Evolutionary conservation across 768 basidiomycete genomes (phyloP), one percentile per base, ranked within the genome.

Genomic region (Pluteus cervinus): DNA sequence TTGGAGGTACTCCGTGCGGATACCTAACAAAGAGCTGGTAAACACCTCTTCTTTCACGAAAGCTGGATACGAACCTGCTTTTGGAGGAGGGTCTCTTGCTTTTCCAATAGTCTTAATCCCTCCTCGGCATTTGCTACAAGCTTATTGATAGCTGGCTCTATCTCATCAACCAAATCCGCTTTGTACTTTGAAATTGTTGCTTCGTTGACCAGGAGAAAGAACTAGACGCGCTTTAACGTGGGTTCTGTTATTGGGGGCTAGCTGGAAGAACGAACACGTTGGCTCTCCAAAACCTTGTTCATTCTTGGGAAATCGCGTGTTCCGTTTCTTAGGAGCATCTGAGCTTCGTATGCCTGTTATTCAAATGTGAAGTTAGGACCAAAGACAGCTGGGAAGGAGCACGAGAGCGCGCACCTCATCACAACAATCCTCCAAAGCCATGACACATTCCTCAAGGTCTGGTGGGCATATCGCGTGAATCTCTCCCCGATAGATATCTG

Each of bases 61-160:
- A 21, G 17, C 34, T 33, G 12, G 22, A 39, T n/a, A 15, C 56
- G 7, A 24, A 85, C 86, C 68, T 86, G 86, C 15, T 71, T 66
- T 51, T 80, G 73, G 28, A 86, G 58, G 32, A 68, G 51, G 32
- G 60, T 67, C 45, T 83, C 80, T 51, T 75, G 76, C 63, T 81
- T 82, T 45, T 69, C 61, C 37, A 89, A 56, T 7, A 63, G 52
- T 20, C 71, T 68, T 23, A 88, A 56, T 2, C 84, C 85, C 48
- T 75, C 76, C 50, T 86, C 80, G 1, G 85, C 79, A 16, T 75
- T 72, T 39, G 76, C 69, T 14, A 87, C 71, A 11, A 90, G 74
- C 45, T 89, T 85, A 31, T 68, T 75, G 14, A 90, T 81, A 21
- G 82, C 76, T 12, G 87, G 87, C 42, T 89, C 86, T 7, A 90